Conservation (phyloP, 257 asterid genomes). For the Nicotiana tabacum region DNA sequence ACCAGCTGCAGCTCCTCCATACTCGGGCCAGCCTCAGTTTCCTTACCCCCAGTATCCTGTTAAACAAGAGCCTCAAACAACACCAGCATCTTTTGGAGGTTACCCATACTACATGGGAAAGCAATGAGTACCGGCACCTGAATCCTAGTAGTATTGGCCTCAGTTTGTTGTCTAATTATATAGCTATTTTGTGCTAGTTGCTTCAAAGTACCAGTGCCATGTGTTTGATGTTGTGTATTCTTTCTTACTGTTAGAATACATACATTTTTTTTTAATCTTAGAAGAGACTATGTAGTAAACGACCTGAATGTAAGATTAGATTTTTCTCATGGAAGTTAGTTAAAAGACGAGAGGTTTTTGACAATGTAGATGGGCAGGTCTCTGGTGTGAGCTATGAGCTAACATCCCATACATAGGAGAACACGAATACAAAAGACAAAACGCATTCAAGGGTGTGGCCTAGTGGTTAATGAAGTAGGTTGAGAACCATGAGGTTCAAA, state of each 20-base stretch:
- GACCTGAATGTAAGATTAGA: background rate
- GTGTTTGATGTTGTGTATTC: background rate
- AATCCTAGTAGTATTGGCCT: background rate
- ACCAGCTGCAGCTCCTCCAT: slow-evolving; percentile 25
- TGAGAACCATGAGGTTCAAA: too few species aligned
- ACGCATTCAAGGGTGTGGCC: too few species aligned
- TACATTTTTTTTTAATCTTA: background rate
- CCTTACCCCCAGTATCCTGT: slow-evolving; percentile 53
- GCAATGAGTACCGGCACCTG: slow-evolving; percentile 22
- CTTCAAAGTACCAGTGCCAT: background rate
- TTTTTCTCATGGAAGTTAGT: background rate
- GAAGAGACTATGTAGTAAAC: background rate
- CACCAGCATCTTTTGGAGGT: slow-evolving; percentile 43
- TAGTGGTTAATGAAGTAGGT: too few species aligned
- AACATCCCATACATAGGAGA: too few species aligned
- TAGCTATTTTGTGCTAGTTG: background rate
- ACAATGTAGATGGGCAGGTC: background rate
- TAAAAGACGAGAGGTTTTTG: background rate
- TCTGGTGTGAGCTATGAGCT: background rate
- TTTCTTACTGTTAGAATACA: background rate
- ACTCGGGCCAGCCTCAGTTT: slow-evolving; percentile 40
- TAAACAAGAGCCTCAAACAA: slow-evolving; percentile 37
- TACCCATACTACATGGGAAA: slow-evolving; percentile 72
- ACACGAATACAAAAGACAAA: too few species aligned
- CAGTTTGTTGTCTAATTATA: background rate